These are phyloP conservation scores for Ustilago shanxiensis DNA, from an alignment of 1,284 basidiomycete species.

Conservation along the genomic window DNA sequence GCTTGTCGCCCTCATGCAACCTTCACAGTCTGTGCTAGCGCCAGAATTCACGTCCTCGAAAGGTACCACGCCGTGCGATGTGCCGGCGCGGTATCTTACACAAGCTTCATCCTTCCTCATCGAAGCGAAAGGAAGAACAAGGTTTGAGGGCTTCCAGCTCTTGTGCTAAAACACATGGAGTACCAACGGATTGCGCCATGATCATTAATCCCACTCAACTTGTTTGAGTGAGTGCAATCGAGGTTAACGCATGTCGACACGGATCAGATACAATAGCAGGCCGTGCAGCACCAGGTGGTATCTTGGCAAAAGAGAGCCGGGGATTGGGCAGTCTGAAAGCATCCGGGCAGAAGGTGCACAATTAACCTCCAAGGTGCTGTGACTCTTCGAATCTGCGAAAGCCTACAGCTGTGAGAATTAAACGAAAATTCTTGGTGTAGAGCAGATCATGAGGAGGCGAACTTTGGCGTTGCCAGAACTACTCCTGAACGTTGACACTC, in stretches of 20 bases:
- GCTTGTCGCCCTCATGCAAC: not conserved
- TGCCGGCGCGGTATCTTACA: no score
- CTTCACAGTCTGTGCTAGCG: not conserved
- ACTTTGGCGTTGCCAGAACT: not conserved
- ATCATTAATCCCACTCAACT: not conserved
- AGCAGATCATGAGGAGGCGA: not conserved
- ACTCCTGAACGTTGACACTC: not conserved
- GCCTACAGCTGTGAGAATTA: not conserved
- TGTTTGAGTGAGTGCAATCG: not conserved
- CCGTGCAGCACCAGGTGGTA: not conserved
- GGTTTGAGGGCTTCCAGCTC: not conserved
- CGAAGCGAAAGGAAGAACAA: not conserved
- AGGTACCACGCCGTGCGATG: not conserved
- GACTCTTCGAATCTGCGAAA: not conserved
- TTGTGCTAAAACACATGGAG: no score
- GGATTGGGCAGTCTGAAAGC: not conserved
- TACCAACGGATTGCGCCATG: not conserved
- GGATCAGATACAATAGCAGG: not conserved
- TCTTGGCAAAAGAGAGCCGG: not conserved
- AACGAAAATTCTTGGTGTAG: not conserved
- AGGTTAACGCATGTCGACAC: slow-evolving; percentile 2
- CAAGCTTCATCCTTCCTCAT: not conserved
- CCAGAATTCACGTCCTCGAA: not conserved
- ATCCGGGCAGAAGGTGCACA: not conserved
- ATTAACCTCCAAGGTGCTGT: no score